These are phyloP conservation scores for Camillea tinctor DNA, from an alignment of 2,329 filamentous ascomycete genomes.

Conservation along the genomic window DNA sequence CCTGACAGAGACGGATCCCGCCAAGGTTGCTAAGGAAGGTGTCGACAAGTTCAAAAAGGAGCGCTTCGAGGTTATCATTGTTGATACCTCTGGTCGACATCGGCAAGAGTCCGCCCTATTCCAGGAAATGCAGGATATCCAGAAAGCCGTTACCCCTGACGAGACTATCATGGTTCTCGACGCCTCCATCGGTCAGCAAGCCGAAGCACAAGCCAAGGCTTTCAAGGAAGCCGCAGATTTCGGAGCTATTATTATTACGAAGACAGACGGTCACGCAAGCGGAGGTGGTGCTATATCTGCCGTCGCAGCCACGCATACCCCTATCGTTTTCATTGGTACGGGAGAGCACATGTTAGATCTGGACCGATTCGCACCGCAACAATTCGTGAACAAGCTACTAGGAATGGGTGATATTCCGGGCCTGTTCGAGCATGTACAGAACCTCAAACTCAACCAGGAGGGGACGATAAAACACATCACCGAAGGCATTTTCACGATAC, in stretches of 20 bases:
- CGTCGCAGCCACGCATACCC: constrained; percentile 92
- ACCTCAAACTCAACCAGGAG: constrained; percentile 92
- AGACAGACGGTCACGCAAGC: constrained; percentile 93
- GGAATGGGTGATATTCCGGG: constrained; percentile 98
- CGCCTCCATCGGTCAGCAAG: constrained; percentile 92
- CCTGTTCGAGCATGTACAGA: constrained; percentile 93
- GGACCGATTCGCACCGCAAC: constrained; percentile 87
- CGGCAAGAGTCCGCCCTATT: constrained; percentile 93
- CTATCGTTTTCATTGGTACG: constrained; percentile 96
- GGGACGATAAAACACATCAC: constrained; percentile 99
- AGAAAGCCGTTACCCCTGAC: constrained; percentile 83
- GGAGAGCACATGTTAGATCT: constrained; percentile 96
- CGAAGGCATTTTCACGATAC: constrained; percentile 92
- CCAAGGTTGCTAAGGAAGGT: constrained; percentile 88
- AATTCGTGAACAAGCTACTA: constrained; percentile 89
- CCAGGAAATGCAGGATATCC: constrained; percentile 97
- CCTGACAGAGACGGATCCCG: constrained; percentile 92
- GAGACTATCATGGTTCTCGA: constrained; percentile 99
- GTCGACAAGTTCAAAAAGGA: constrained; percentile 99
- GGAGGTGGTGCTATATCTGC: constrained; percentile 97
- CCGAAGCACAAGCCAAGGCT: constrained; percentile 88
- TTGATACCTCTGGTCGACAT: constrained; percentile 94
- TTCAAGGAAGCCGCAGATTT: constrained; percentile 98
- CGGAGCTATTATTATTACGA: constrained; percentile 97
- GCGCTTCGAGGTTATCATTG: constrained; percentile 96